Evolutionary conservation across 768 basidiomycete genomes (phyloP).

Genomic region (Naganishia friedmannii): DNA sequence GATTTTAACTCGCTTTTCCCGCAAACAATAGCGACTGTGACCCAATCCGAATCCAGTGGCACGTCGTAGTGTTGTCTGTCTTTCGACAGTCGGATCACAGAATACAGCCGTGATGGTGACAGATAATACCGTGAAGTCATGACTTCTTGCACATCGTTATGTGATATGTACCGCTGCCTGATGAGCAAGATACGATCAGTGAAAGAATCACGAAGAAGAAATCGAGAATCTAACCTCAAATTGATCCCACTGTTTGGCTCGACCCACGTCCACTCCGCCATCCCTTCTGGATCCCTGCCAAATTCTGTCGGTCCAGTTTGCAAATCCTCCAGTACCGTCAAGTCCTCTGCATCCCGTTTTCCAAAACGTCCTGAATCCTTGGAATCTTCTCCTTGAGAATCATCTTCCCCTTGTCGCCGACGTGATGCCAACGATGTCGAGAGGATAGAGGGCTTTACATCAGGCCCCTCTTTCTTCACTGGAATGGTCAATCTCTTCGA

Average conservation of each 20-base stretch:
- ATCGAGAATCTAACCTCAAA: conserved; percentile 62
- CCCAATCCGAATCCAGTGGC: conserved; percentile 87
- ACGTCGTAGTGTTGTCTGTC: conserved; percentile 84
- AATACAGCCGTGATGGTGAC: conserved; percentile 84
- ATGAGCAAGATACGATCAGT: conserved; percentile 7
- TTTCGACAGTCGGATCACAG: conserved; percentile 69
- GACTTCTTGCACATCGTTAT: conserved; percentile 76
- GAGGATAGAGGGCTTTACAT: neutral
- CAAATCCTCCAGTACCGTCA: conserved; percentile 70
- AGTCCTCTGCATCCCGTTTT: conserved; percentile 37
- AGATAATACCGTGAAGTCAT: conserved; percentile 80
- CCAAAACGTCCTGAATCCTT: conserved; percentile 8
- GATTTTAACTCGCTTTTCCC: conserved; percentile 77
- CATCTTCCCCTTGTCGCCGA: neutral
- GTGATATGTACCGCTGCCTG: conserved; percentile 70
- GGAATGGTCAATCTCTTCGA: neutral
- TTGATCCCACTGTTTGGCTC: conserved; percentile 91
- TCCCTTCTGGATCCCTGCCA: conserved; percentile 63
- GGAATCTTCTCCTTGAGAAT: conserved; percentile 1
- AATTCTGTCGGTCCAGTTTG: conserved; percentile 75
- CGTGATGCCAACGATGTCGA: conserved; percentile 4
- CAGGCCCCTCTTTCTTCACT: neutral
- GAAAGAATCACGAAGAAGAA: neutral
- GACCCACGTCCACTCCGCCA: conserved; percentile 70
- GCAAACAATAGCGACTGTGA: conserved; percentile 92